Evolutionary conservation across 2,329 filamentous ascomycete genomes (phyloP), one percentile per base, ranked within the genome.

Genomic region (Neonectria coccinea): DNA sequence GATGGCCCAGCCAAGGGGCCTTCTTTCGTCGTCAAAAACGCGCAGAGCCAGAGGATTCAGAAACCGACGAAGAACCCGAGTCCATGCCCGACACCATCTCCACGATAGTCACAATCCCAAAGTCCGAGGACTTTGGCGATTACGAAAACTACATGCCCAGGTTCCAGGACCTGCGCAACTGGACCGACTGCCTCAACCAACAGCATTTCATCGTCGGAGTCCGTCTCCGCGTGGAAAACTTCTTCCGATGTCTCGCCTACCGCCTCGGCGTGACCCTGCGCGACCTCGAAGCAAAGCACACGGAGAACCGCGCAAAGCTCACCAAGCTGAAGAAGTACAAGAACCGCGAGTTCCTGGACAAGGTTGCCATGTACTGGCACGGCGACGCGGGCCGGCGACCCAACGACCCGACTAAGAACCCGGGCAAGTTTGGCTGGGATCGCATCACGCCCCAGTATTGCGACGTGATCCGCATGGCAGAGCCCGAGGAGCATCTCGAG

Each of bases 191-290:
- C 25, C n/a, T 29, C 14, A 11, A 42, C 18, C 5, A 16, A 18
- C 18, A n/a, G 16, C 51, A 16, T 18, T 25, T 33, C 5, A 14
- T 31, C 9, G 12, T 22, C 12, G 4, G 18, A 12, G 18, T 4
- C 20, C 6, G 33, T 66, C n/a, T 11, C 44, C 9, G 25, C 12
- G 71, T 65, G 1, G 31, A 56, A 4, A 58, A 64, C 36, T 70
- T 76, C 18, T 75, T 71, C 27, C 44, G 53, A 16, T 66, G 77
- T 25, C 69, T 82, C 20, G 79, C 76, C 22, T 82, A 76, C 64
- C 80, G 81, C 42, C 75, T 83, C 62, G 81, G 81, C 27, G 67
- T 70, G 48, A 81, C 79, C 5, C 66, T 78, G 22, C 57, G 47
- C 5, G 48, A 61, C 5, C 66, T 76, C 4, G 57, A 53, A 20